phyloP scores from a whole-genome alignment of 2,329 filamentous ascomycete species.

The Penicillium sp. region DNA sequence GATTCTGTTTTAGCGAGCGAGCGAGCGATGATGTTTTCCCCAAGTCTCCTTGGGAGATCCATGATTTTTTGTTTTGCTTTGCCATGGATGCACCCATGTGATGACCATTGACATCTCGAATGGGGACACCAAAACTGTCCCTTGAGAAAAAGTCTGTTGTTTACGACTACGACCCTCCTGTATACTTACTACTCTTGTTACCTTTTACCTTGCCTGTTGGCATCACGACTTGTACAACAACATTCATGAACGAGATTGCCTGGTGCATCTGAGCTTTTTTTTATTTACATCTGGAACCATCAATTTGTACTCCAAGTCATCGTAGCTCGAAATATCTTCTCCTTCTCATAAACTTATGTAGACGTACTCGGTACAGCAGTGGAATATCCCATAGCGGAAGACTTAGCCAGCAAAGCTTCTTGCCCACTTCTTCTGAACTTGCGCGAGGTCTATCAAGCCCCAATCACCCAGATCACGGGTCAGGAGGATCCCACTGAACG shows the following conservation, averaged over 20 bases:
- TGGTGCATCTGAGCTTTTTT: not conserved
- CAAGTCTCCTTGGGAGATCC: not conserved
- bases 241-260: not conserved
- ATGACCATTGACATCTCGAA: conserved; percentile 14
- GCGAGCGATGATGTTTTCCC: conserved; percentile 17
- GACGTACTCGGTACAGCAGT: not conserved
- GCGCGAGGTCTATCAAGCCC: too few species aligned
- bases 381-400: not conserved
- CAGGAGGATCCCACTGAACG: too few species aligned
- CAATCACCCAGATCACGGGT: too few species aligned
- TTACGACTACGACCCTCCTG: conserved; percentile 15
- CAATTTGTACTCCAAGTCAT: not conserved
- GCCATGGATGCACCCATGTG: conserved; percentile 9
- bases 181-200: conserved; percentile 10
- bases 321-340: not conserved
- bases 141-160: conserved; percentile 21
- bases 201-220: not conserved
- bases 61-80: not conserved
- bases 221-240: conserved; percentile 18
- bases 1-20: conserved; percentile 21
- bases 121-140: conserved; percentile 12
- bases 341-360: not conserved
- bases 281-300: not conserved
- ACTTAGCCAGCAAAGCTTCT: too few species aligned
- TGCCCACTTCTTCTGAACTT: too few species aligned